Evolutionary conservation across 495 filamentous ascomycete genomes (phyloP), one percentile per base, ranked within the genome.

Genomic region (Penicillium canariense): DNA sequence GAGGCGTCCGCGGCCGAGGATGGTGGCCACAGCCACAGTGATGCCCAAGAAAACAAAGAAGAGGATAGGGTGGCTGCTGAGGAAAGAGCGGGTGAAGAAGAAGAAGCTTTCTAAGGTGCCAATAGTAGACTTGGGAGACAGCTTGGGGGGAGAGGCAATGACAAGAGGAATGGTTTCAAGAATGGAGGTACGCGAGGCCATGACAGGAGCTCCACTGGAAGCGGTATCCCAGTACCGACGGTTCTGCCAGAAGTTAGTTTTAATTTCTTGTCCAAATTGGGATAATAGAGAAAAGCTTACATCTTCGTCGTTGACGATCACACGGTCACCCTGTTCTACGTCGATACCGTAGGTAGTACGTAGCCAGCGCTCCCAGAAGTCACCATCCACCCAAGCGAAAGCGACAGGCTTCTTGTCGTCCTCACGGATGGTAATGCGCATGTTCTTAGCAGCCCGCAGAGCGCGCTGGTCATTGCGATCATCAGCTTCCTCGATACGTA

Each of bases 371-470:
- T 97, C 91, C 94, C 94, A 98, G 70, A 97, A 97, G 20, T 90
- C 84, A 44, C 91, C 91, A 69, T 98, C 94, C 7, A 97, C 90
- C 95, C 95, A 97, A n/a, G 95, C 94, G 74, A 98, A 98, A 4
- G 85, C 80, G 22, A 97, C 90, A 61, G 94, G 86, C 70, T 94
- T 96, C 62, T 87, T 87, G 64, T 90, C 85, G 49, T 89, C 81
- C 63, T 88, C 84, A 56, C 91, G 85, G 79, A 97, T 93, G 52
- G 88, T 88, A 65, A 97, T 91, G 6, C 84, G 81, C 69, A 95
- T 96, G 56, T 84, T 87, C 77, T 98, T 98, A 20, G 94, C 95
- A n/a, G 83, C 77, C 38, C 90, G 80, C 48, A 96, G 67, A 6
- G 90, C 91, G 31, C 90, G 82, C 68, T 97, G 87, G 68, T 98